Conservation (phyloP, 768 basidiomycete species). For the Leccinellum luteum region DNA sequence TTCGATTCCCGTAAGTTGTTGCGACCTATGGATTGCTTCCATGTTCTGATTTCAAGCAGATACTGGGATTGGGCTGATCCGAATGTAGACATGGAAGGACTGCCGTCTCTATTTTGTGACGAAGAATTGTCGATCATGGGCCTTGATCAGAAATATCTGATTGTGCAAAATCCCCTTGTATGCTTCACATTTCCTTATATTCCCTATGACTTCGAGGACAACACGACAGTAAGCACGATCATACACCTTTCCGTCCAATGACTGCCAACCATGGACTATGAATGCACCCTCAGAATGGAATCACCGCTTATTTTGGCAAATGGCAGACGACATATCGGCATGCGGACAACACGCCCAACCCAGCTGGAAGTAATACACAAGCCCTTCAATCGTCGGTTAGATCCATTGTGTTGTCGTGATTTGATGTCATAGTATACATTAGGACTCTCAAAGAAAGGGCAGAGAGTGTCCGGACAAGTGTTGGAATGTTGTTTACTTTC, state of each 20-base stretch:
- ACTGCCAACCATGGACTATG: too few species aligned
- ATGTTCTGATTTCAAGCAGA: constrained; percentile 6
- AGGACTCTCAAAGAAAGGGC: constrained; percentile 20
- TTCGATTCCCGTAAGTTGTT: constrained; percentile 28
- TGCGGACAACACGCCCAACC: constrained; percentile 9
- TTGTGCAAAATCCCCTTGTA: constrained; percentile 19
- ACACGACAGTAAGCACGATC: constrained; percentile 3
- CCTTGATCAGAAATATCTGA: constrained; percentile 1
- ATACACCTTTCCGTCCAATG: neutral
- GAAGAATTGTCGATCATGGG: constrained; percentile 11
- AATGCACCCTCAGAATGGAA: constrained; percentile 5
- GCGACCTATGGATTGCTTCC: neutral
- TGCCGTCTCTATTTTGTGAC: constrained; percentile 20
- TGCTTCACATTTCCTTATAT: constrained; percentile 16
- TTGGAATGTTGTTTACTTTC: constrained; percentile 22
- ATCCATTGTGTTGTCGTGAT: neutral
- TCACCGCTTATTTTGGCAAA: constrained; percentile 17
- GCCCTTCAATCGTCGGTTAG: constrained; percentile 14
- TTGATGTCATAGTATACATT: neutral
- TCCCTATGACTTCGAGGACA: constrained; percentile 21
- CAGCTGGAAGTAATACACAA: constrained; percentile 11
- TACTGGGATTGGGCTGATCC: constrained; percentile 32
- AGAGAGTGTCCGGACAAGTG: constrained; percentile 8
- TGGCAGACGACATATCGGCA: constrained; percentile 22
- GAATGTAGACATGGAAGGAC: constrained; percentile 14